Base-by-base conservation (phyloP, 1,139 yeast genomes). In the Torulaspora globosa region DNA sequence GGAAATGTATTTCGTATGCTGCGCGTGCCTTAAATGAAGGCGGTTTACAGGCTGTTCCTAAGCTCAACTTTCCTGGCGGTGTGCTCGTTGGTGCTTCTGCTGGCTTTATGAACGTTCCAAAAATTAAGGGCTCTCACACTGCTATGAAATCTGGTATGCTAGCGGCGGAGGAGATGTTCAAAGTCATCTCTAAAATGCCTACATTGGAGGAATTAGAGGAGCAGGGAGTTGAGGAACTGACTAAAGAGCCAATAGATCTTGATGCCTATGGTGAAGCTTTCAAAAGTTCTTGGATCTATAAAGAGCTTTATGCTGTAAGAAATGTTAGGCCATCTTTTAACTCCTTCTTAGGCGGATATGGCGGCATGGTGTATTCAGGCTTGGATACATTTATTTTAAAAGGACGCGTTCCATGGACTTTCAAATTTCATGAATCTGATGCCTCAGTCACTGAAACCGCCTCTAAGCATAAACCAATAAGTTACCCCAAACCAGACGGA, bases 1-100 rank as follows among this genome's bases (percentile, higher is more conserved):
- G 98, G 23, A 86, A 84, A 63, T 92, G 97, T 66, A 75, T 92
- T 23, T 83, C 95, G 2, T 92, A 92, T 59, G 98, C 88, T 23
- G 98, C 98, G 3, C 77, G 98, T 58, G 96, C 97, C 0, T 75
- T 92, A 54, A 90, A 90, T 63, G 98, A 92, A 70, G 98, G 98
- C 53, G 98, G 98, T 0, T 75, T 75, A 56, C 98, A 92, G 70
- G 82, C 95, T 29, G 84, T 92, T 43, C 98, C 98, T 11, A 78
- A 83, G 62, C 74, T 92, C 51, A 72, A 82, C 53, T 92, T 92
- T 76, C 97, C 97, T 5, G 98, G 98, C 45, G 98, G 98, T 45
- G 82, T 89, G 5, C 71, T 92, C 23, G 92, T 92, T 34, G 98
- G 98, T 27, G 94, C 96, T 52, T 72, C 94, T 44, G 98, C 98